Base-by-base conservation (phyloP, 164 flowering plant species). In the Nymphaea colorata region DNA sequence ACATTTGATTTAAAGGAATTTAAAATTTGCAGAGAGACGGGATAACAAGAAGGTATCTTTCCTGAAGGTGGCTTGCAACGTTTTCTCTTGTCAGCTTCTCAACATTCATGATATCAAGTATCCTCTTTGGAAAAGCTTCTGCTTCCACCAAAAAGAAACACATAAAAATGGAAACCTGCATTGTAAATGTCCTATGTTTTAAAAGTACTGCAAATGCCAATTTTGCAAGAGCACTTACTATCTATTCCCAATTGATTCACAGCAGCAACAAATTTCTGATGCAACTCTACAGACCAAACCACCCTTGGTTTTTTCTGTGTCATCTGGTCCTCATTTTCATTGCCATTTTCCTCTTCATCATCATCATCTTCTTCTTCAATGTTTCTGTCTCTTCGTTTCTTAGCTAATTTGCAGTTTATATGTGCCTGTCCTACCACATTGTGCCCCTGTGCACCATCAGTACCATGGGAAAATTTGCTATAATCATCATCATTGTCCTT, bases 21-120 rank as follows among this genome's bases (percentile, higher is more conserved):
- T 51, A 51, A 51, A 51, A 51, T 15, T 8, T 25, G 42, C 51
- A 66, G 43, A 63, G 70, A 66, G 69, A 68, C 69, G 66, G 67
- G 59, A 51, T 8, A 51, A 51, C 7, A 61, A 61, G 16, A 61
- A 61, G 10, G 41, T 17, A 65, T 59, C 36, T 10, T 75, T 65
- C 98, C 93, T 93, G 98, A 64, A 93, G 83, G 78, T 93, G 98
- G 82, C 98, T 93, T 15, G 98, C 98, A 44, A 93, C 98, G 76
- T 93, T 90, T 76, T 93, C 98, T 74, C 98, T 79, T 55, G 96
- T 86, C 64, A 93, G 90, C 65, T 90, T 85, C 51, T 89, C 94
- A 62, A 86, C 96, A 76, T 90, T 85, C 97, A 93, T 93, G 66
- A 90, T 62, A 65, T 93, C 97, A 69, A 93, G 87, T 69, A 93